Percentiles rank a stretch among this genome's conserved stretches.
These are phyloP conservation scores for Cardamine chenopodiifolia DNA, from an alignment of 345 rosid species.

Conservation along the genomic window DNA sequence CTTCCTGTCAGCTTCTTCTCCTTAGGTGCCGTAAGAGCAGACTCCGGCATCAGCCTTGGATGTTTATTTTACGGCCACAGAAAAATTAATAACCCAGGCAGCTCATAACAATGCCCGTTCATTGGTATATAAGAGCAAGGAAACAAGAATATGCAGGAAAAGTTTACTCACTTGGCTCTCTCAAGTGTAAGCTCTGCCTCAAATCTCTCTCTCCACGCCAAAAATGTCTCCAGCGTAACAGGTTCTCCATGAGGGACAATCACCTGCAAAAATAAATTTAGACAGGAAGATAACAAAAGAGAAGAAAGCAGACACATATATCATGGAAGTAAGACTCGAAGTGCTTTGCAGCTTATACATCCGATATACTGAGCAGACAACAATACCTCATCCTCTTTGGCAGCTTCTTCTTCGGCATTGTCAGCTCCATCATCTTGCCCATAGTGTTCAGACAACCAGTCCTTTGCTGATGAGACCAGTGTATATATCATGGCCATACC, in stretches of 20 bases:
- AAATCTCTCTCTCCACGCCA: constrained; percentile 94
- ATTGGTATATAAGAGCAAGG: constrained; percentile 2
- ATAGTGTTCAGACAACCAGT: constrained; percentile 85
- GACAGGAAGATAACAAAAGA: constrained; percentile 11
- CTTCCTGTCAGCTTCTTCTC: constrained; percentile 92
- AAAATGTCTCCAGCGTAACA: constrained; percentile 88
- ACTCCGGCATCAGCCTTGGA: constrained; percentile 87
- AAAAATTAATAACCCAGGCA: constrained; percentile 12
- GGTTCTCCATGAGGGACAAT: constrained; percentile 98
- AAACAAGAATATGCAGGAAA: constrained; percentile 5
- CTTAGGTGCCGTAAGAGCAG: constrained; percentile 72
- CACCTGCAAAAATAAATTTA: constrained; percentile 49
- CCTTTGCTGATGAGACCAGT: constrained; percentile 82
- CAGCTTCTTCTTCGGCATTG: constrained; percentile 53
- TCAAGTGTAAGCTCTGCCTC: constrained; percentile 98
- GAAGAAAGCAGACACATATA: constrained; percentile 6
- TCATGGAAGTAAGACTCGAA: constrained; percentile 12
- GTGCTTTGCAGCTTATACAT: constrained; percentile 16
- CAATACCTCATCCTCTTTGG: constrained; percentile 82
- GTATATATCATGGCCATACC: constrained; percentile 99
- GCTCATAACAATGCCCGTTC: background rate
- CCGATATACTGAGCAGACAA: constrained; percentile 25
- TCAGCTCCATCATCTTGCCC: constrained; percentile 58
- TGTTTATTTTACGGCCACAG: constrained; percentile 11
- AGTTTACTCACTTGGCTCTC: constrained; percentile 85